Conservation (phyloP, 2,329 filamentous ascomycete species). For the Clonostachys sp. region DNA sequence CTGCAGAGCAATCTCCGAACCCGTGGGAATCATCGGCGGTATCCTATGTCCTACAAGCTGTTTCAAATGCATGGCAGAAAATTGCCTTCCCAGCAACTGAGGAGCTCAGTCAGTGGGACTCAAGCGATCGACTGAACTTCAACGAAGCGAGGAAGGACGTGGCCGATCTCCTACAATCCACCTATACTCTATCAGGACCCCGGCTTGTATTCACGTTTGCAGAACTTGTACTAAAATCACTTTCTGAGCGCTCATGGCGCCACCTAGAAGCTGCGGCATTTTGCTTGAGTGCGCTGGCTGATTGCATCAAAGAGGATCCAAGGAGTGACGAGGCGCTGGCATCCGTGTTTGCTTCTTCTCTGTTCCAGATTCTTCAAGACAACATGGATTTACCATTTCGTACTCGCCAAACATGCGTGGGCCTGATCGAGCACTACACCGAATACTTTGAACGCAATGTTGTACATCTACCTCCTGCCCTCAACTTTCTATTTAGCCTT, state of each 20-base stretch:
- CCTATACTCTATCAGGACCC: constrained; percentile 58
- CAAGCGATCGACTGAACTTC: constrained; percentile 63
- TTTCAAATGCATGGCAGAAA: constrained; percentile 65
- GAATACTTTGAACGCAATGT: constrained; percentile 72
- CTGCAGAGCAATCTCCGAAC: constrained; percentile 37
- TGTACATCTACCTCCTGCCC: constrained; percentile 60
- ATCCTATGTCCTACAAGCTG: constrained; percentile 55
- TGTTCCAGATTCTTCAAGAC: constrained; percentile 51
- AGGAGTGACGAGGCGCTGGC: constrained; percentile 53
- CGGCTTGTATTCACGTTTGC: constrained; percentile 53
- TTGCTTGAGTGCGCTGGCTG: constrained; percentile 63
- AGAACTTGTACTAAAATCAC: constrained; percentile 44
- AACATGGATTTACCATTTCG: constrained; percentile 50
- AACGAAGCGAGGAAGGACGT: constrained; percentile 73
- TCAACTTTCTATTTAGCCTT: constrained; percentile 71
- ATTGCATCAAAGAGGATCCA: constrained; percentile 56
- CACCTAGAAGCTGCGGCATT: constrained; percentile 58
- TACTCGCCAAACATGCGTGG: constrained; percentile 63
- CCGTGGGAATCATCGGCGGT: constrained; percentile 57
- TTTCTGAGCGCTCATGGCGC: constrained; percentile 46
- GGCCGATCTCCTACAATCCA: constrained; percentile 70
- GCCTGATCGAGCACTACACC: constrained; percentile 67
- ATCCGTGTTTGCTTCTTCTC: constrained; percentile 55
- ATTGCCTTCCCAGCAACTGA: constrained; percentile 60
- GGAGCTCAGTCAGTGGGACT: constrained; percentile 62